These are phyloP conservation scores for Rhodomyrtus psidioides DNA, from an alignment of 441 rosid genomes.

Conservation along the genomic window DNA sequence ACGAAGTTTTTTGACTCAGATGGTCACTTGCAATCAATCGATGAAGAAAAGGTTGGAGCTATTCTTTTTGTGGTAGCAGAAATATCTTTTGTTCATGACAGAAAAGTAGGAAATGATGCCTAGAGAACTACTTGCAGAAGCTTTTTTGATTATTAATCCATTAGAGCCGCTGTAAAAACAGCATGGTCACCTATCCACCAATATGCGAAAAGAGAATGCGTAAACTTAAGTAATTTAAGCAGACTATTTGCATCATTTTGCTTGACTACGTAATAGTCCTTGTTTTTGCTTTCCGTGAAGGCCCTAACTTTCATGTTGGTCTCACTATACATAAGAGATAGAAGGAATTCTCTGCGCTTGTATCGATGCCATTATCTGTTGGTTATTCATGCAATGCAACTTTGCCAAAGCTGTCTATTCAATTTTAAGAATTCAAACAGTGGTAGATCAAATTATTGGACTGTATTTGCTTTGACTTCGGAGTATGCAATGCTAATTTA, in stretches of 20 bases:
- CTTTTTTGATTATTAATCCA: neutral
- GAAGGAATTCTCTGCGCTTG: neutral
- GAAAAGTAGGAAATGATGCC: neutral
- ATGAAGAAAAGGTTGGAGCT: constrained; percentile 52
- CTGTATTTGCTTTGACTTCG: neutral
- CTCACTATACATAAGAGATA: neutral
- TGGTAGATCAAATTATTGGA: neutral
- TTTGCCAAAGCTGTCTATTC: neutral
- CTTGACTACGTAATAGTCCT: neutral
- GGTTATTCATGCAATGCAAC: neutral
- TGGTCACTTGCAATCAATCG: constrained; percentile 49
- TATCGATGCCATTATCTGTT: neutral
- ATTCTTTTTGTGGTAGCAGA: neutral
- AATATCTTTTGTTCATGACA: neutral
- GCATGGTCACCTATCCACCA: neutral
- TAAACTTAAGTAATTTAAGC: neutral
- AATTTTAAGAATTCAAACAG: neutral
- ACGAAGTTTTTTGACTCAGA: constrained; percentile 63
- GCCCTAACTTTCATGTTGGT: neutral
- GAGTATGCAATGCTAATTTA: neutral
- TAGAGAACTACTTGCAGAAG: neutral
- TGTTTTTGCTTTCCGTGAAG: neutral
- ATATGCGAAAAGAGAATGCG: neutral
- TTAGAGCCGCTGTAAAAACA: neutral
- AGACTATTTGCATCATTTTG: neutral